Evolutionary conservation across 306 rosid species (phyloP), one percentile per base, ranked within the genome.

Genomic region (Lathyrus aphaca): DNA sequence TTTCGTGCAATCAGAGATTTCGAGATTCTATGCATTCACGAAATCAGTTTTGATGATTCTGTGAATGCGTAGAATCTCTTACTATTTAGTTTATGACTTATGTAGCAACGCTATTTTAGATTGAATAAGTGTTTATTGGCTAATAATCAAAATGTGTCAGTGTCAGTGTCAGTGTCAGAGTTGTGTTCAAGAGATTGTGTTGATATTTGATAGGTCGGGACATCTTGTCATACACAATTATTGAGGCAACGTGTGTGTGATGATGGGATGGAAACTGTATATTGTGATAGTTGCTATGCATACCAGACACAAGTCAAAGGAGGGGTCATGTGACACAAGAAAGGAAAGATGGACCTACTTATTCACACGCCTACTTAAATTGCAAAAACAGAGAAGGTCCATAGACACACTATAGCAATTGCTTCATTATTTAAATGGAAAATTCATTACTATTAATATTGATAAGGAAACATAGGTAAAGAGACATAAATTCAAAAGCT

Each of bases 321-420:
- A 27, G 60, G 69, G 76, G 56, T 69, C 68, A 71, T 66, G 73
- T 27, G 16, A 27, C 38, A 48, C 71, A 64, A 44, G 51, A 55
- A 56, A 8, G 38, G 54, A 72, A 49, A 68, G 53, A 72, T 60
- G 76, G 77, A 39, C 85, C 85, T 56, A 77, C 79, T 11, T 29
- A 68, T 43, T n/a, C 45, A 35, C 45, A 35, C 3, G 39, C 45
- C 44, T 39, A 56, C 74, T 29, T 70, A 46, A 32, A 23, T 62
- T 48, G 2, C 10, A 21, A 37, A 62, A 62, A 39, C 76, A 48
- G 1, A 54, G 38, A 76, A 72, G 81, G 84, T 67, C 78, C 81
- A 66, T 75, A 17, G 2, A 10, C 49, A 13, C 13, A 29, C 42
- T 48, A 16, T 3, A 0, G 21, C 42, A 59, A 43, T 43, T 70